Base-by-base conservation (phyloP, 2,329 filamentous ascomycete genomes). In the Bretziella fagacearum region DNA sequence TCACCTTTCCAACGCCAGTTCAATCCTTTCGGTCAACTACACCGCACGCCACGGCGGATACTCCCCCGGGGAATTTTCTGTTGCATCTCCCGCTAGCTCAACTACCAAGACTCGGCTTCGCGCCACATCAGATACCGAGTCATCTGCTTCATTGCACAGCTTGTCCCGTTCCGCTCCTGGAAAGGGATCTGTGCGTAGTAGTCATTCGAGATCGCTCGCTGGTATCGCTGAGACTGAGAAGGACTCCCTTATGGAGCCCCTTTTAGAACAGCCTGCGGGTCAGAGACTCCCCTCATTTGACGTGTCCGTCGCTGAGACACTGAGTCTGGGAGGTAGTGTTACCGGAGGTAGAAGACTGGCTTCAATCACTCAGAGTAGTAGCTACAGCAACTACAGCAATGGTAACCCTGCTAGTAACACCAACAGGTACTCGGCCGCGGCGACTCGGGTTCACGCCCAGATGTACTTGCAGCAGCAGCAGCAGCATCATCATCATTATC, bases 1-100 rank as follows among this genome's bases (percentile, higher is more conserved):
- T 23, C 65, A 69, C 51, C 58, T 69, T 26, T 73, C 71, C 20
- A 64, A 65, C 42, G 60, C 67, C 23, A 62, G 65, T 53, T 82
- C 79, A n/a, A 81, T 84, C 51, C 68, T 83, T 44, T 79, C 81
- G 47, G 71, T 77, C 29, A 84, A 83, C 57, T 74, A 62, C 52
- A 68, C 73, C 26, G 79, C 80, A 10, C 69, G 80, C 42, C 71
- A 74, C 58, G 48, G 79, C 23, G 79, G 79, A 25, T 84, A 82
- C 60, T 82, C 79, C 20, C 78, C 79, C 1, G 73, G 66, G 30
- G 79, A 69, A 17, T 82, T 74, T 60, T 39, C 44, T n/a, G 63
- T 84, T 52, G 76, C 80, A 62, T 82, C 78, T 35, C 79, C 80
- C 0, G 71, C 66, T 36, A 69, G 74, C 29, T 81, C 79, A 26